These are phyloP conservation scores for Spencermartinsiella ligniputridi DNA, from an alignment of 1,139 yeast genomes.

Conservation along the genomic window DNA sequence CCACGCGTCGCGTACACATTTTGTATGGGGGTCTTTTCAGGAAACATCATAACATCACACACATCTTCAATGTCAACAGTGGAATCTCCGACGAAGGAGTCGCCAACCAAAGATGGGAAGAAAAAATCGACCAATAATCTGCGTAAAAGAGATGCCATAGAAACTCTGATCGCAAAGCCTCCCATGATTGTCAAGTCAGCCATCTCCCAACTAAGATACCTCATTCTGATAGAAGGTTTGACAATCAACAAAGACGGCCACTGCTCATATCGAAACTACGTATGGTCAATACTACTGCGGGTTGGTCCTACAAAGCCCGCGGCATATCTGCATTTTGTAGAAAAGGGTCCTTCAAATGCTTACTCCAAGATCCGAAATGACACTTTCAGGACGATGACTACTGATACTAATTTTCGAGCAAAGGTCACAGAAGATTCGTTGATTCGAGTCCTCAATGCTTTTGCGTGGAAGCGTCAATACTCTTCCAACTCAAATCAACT, in stretches of 20 bases:
- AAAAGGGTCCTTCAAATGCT: slow-evolving; percentile 52
- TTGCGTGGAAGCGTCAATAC: slow-evolving; percentile 48
- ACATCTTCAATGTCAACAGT: neutral
- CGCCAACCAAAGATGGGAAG: slow-evolving; percentile 1
- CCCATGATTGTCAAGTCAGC: slow-evolving; percentile 65
- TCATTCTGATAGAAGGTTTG: slow-evolving; percentile 76
- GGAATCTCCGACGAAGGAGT: neutral
- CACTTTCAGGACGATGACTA: slow-evolving; percentile 79
- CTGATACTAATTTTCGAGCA: slow-evolving; percentile 61
- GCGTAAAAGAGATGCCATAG: slow-evolving; percentile 58
- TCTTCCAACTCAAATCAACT: slow-evolving; percentile 1
- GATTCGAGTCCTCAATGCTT: slow-evolving; percentile 65
- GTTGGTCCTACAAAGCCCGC: slow-evolving; percentile 55
- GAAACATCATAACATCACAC: neutral
- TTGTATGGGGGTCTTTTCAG: no score
- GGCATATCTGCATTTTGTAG: slow-evolving; percentile 52
- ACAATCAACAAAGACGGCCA: slow-evolving; percentile 38
- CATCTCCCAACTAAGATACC: slow-evolving; percentile 73
- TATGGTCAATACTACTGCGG: slow-evolving; percentile 76
- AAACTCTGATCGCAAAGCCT: slow-evolving; percentile 56
- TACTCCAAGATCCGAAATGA: slow-evolving; percentile 78
- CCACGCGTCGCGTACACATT: no score
- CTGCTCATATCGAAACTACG: slow-evolving; percentile 68
- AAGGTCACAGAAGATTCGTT: slow-evolving; percentile 67
- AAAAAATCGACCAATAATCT: slow-evolving; percentile 1